Evolutionary conservation across 192 early-diverging fungal species (phyloP).

Genomic region (Gryganskiella cystojenkinii): DNA sequence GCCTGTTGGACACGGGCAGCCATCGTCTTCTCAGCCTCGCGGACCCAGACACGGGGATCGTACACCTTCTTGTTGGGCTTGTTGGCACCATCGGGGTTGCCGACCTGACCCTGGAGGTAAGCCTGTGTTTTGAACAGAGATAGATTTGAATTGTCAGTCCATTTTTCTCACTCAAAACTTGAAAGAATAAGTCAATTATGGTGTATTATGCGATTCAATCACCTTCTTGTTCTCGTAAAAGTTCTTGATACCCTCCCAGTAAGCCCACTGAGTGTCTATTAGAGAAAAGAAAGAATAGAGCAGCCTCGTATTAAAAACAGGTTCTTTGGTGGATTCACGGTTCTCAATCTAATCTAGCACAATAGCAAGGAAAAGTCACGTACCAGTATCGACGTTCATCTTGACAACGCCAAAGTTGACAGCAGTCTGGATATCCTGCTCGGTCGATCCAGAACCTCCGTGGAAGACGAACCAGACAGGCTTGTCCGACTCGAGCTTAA

Average conservation of each 20-base stretch:
- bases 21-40: constrained; percentile 92
- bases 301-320: neutral
- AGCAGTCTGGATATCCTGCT: constrained; percentile 84
- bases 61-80: constrained; percentile 99
- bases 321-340: neutral
- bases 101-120: constrained; percentile 92
- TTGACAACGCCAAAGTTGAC: constrained; percentile 91
- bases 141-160: neutral
- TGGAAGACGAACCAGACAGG: constrained; percentile 98
- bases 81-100: constrained; percentile 94
- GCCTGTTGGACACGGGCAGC: constrained; percentile 82
- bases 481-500: constrained; percentile 65
- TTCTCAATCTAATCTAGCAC: neutral
- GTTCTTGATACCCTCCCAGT: constrained; percentile 87
- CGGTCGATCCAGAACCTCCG: constrained; percentile 92
- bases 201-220: no score
- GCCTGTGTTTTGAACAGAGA: constrained; percentile 29
- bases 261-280: constrained; percentile 95
- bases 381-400: constrained; percentile 98
- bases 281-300: neutral
- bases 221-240: constrained; percentile 90
- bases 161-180: neutral
- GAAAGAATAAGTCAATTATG: neutral
- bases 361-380: neutral
- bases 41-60: constrained; percentile 94